Percentiles rank a stretch among this genome's conserved stretches.
phyloP scores from a whole-genome alignment of 2,329 filamentous ascomycete species.

The Colletotrichum agaves region DNA sequence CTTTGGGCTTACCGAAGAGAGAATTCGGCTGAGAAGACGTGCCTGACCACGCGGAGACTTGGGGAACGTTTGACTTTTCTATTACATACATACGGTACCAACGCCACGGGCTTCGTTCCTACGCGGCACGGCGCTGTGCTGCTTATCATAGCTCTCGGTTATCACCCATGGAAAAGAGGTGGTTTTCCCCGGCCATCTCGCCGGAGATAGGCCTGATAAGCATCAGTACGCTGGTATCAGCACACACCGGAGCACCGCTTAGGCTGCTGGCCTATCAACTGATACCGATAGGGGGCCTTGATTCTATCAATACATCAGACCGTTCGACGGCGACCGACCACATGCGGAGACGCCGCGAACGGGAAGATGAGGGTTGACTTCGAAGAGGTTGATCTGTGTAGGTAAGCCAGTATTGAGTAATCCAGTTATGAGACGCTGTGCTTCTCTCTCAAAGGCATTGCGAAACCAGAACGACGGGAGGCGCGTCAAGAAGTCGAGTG shows the following conservation, averaged over 20 bases:
- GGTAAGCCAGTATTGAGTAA: too few relatives aligned
- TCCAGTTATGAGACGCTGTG: too few relatives aligned
- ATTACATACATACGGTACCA: background rate
- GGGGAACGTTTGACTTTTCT: background rate
- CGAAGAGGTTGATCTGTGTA: too few relatives aligned
- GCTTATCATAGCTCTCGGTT: conserved; percentile 14
- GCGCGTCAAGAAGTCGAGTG: too few relatives aligned
- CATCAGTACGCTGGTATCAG: conserved; percentile 18
- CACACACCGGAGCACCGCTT: background rate
- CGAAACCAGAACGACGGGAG: too few relatives aligned
- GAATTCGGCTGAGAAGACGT: background rate
- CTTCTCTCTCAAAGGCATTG: too few relatives aligned
- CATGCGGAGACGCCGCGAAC: too few relatives aligned
- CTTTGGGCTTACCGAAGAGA: background rate
- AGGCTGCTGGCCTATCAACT: conserved; percentile 3
- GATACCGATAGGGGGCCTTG: conserved; percentile 13
- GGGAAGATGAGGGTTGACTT: too few relatives aligned
- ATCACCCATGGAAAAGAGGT: background rate
- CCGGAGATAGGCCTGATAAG: conserved; percentile 22
- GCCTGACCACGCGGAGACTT: background rate
- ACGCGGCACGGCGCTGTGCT: background rate
- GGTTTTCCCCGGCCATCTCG: background rate
- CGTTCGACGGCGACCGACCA: background rate
- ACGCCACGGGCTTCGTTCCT: background rate
- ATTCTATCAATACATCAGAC: conserved; percentile 4